Base-by-base conservation (phyloP, 192 early-diverging fungal genomes). In the Coemansia sp. region DNA sequence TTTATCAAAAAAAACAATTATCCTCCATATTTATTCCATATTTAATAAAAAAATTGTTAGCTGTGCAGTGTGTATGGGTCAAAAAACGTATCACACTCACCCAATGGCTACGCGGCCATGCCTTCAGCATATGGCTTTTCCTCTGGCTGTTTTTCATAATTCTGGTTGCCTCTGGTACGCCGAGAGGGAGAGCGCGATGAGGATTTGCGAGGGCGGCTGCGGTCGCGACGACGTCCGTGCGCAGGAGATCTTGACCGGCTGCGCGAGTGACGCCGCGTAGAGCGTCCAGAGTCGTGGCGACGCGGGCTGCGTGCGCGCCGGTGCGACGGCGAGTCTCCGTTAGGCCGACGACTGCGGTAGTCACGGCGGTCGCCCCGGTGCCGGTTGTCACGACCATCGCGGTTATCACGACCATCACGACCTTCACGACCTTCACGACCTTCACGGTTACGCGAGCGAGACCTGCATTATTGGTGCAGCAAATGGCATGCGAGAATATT, bases 201-300 rank as follows among this genome's bases (percentile, higher is more conserved):
- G 25, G 58, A 17, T 39, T 56, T 75, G 59, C 55, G 62, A 1
- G 52, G 4, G 23, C 63, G 59, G 29, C 71, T 38, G 9, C 31
- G n/a, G n/a, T 57, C 50, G 50, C 57, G 47, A 17, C 57, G 27
- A 27, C 35, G 49, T 4, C 63, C 26, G 23, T 26, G 23, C 25
- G 29, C 64, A 23, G 68, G 59, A 26, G 68, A 55, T 37, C 61
- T 68, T 17, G 63, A 66, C 23, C 57, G 45, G 48, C 62, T 65
- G 49, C 69, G 61, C 62, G 62, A 64, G 51, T 69, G 49, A 67
- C 57, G 62, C n/a, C 63, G 55, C 17, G 31, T 37, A 21, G 51
- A 26, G 39, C 62, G 66, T 10, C 56, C 62, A 9, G 38, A 11
- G 9, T 56, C 37, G 52, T 56, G 17, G 9, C 62, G 22, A 41